Base-by-base conservation (phyloP, 441 rosid species). In the Eutrema salsugineum region DNA sequence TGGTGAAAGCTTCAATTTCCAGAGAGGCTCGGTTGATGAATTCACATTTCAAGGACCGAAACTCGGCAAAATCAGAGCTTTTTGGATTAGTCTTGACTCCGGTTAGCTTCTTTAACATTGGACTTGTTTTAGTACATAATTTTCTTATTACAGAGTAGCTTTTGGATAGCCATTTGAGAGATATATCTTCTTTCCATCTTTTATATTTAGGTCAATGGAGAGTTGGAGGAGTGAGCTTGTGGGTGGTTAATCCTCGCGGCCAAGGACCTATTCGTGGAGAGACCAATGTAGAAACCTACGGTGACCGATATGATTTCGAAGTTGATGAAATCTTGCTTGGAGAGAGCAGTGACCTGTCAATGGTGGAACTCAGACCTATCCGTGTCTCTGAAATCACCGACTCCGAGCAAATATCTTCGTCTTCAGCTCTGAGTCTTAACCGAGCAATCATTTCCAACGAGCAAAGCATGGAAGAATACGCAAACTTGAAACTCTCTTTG, bases 131-230 rank as follows among this genome's bases (percentile, higher is more conserved):
- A 46, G 9, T 22, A 22, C 27, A 22, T 22, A 1, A 22, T 22
- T 22, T 22, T 22, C 5, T 54, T 20, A 12, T 28, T 64, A 30
- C 22, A 10, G 9, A 50, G 7, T 28, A 32, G 55, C 39, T 42
- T 35, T 51, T 44, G 5, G 28, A 16, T 39, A 19, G 14, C n/a
- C 39, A 36, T 36, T 9, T 36, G 39, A 10, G 10, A 10, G 5
- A 11, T 40, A 14, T 40, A 22, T 30, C 59, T 32, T 2, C 27
- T 24, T 24, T 24, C 27, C 3, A 24, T 30, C 30, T 32, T 30
- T 75, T 38, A 75, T 72, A 79, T 71, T 78, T 87, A 93, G 95
- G 98, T 63, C 98, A 86, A 73, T 94, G 97, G 98, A 94, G 96
- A 81, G 63, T 89, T 60, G 90, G 83, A 44, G 79, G 86, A 46